Evolutionary conservation across 257 asterid genomes (phyloP), one percentile per base, ranked within the genome.

Genomic region (Knoxia roxburghii): DNA sequence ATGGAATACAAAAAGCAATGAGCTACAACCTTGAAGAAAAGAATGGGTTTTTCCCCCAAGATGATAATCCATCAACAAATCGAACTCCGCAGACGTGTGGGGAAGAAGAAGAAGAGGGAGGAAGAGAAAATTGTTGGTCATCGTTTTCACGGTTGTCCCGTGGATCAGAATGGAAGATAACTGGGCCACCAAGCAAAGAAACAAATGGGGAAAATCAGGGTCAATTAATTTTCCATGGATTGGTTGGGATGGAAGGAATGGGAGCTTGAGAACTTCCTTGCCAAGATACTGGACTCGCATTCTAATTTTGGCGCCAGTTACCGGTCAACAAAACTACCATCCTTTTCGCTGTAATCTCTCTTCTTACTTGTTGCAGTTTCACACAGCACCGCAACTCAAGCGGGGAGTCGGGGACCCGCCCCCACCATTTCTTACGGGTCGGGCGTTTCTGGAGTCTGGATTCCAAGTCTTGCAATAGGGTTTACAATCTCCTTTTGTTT

Each of bases 261-360:
- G n/a, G n/a, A n/a, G n/a, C n/a, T n/a, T n/a, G n/a, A n/a, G n/a
- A n/a, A n/a, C n/a, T n/a, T n/a, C n/a, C n/a, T n/a, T n/a, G n/a
- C n/a, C n/a, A n/a, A n/a, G n/a, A n/a, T n/a, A n/a, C n/a, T n/a
- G n/a, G n/a, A 59, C 17, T 0, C 21, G 11, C 37, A 45, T 68
- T 15, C 24, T 24, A 63, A n/a, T 33, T 55, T 55, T 74, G 70
- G 75, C 68, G 72, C 75, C 75, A 72, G 20, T 46, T 68, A 24
- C 68, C 70, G 64, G 78, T 61, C 61, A 73, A 64, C 67, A n/a
- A n/a, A n/a, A n/a, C n/a, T n/a, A n/a, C 51, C 60, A 71, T 69
- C 65, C 69, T 72, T 58, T 40, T 68, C 57, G 29, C 66, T 49
- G 33, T 63, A n/a, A 29, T 65, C 63, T 63, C 32, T 13, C 23